Percentiles rank a stretch among this genome's conserved stretches.
Evolutionary conservation across 2,329 filamentous ascomycete genomes (phyloP).

Genomic region (Neodidymelliopsis sp.): DNA sequence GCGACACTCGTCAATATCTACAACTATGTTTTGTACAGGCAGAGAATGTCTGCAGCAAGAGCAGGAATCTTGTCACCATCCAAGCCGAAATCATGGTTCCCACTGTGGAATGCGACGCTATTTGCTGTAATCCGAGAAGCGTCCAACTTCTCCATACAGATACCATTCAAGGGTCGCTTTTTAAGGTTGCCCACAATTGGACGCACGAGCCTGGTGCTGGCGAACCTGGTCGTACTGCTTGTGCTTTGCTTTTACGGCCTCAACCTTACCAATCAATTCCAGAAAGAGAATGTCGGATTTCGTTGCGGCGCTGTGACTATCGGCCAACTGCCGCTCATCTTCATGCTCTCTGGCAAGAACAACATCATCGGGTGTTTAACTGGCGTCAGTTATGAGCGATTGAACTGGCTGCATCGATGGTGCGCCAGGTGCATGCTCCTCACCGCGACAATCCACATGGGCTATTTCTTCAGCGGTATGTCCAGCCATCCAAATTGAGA

Average conservation of each 20-base stretch:
- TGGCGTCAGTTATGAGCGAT: constrained; percentile 70
- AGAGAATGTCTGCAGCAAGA: constrained; percentile 58
- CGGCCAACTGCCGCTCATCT: constrained; percentile 63
- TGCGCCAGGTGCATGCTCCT: constrained; percentile 73
- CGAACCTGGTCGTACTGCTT: constrained; percentile 61
- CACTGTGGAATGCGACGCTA: constrained; percentile 58
- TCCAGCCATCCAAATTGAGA: not conserved
- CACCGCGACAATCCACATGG: constrained; percentile 73
- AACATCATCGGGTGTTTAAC: constrained; percentile 68
- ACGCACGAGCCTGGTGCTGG: constrained; percentile 49
- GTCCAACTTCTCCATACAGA: constrained; percentile 55
- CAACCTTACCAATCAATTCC: constrained; percentile 57
- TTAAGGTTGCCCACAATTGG: constrained; percentile 52
- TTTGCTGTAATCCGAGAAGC: constrained; percentile 64
- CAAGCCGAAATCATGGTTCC: constrained; percentile 61
- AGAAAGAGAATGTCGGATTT: constrained; percentile 65
- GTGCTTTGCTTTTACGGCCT: constrained; percentile 64
- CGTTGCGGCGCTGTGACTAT: constrained; percentile 62
- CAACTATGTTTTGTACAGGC: constrained; percentile 58
- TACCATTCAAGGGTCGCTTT: constrained; percentile 44
- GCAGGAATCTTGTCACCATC: constrained; percentile 55
- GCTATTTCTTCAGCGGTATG: constrained; percentile 64
- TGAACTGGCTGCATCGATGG: constrained; percentile 80
- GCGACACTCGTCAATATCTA: constrained; percentile 55
- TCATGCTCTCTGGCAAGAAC: constrained; percentile 63